These are phyloP conservation scores for Phytophthora ohioensis DNA, from an alignment of 352 stramenopile genomes.

Conservation along the genomic window DNA sequence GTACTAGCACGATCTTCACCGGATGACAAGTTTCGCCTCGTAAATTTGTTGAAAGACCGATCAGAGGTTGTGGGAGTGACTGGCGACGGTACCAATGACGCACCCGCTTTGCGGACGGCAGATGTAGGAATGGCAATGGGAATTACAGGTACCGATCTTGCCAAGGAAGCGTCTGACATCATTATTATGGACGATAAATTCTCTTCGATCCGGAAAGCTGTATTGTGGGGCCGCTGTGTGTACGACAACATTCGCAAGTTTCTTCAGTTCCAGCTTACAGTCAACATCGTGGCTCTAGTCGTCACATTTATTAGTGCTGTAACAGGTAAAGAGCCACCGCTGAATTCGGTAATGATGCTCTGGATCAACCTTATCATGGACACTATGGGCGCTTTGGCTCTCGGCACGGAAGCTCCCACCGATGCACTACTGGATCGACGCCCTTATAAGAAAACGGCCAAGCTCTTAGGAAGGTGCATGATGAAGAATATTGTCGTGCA, in stretches of 20 bases:
- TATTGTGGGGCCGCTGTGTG: conserved; percentile 83
- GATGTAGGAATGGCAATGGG: conserved; percentile 87
- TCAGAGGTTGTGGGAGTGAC: conserved; percentile 84
- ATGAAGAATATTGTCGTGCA: conserved; percentile 84
- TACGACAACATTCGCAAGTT: conserved; percentile 91
- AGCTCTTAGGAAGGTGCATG: conserved; percentile 66
- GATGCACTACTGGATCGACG: conserved; percentile 69
- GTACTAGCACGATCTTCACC: conserved; percentile 95
- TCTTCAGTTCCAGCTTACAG: conserved; percentile 85
- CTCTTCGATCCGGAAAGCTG: conserved; percentile 80
- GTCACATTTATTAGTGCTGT: conserved; percentile 87
- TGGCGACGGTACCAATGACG: conserved; percentile 85
- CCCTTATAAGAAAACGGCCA: conserved; percentile 77
- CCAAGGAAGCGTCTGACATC: conserved; percentile 87
- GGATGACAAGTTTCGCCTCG: conserved; percentile 97
- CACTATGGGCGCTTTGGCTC: conserved; percentile 77
- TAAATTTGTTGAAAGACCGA: conserved; percentile 84
- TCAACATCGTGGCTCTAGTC: conserved; percentile 85
- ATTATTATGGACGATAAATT: conserved; percentile 92
- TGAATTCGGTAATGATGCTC: conserved; percentile 91
- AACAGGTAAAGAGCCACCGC: conserved; percentile 77
- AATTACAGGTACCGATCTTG: conserved; percentile 81
- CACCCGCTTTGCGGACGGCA: conserved; percentile 71
- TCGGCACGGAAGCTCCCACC: conserved; percentile 77
- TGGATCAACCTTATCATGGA: conserved; percentile 93